Base-by-base conservation (phyloP, 176 grass and related monocot species). In the Carex cristatella region DNA sequence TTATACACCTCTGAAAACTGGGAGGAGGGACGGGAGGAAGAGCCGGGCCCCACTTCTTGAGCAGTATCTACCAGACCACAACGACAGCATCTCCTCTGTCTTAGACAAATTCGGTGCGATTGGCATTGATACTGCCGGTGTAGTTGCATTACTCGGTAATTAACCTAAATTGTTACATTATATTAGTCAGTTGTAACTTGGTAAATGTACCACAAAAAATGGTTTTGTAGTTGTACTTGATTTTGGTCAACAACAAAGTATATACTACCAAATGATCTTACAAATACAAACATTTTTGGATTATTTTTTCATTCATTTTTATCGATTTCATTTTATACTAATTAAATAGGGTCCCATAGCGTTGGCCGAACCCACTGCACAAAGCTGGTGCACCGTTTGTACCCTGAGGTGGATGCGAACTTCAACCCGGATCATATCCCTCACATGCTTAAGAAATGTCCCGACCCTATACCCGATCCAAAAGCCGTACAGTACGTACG, bases 21-120 rank as follows among this genome's bases (percentile, higher is more conserved):
- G 80, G 60, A 88, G 80, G 56, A 84, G 80, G 61, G 86, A 88
- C 60, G 80, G 80, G 4, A 88, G 86, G 80, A 88, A 66, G 69
- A 88, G 69, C 48, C 81, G 86, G 13, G 86, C 69, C 65, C 60
- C 81, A 58, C 53, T 88, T 12, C 58, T 88, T 23, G 86, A 84
- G 5, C 48, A 77, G 56, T 88, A 88, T 82, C 69, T 88, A 32
- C 80, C 86, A 48, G 86, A 88, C 57, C 86, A 88, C 86, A 88
- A 88, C 31, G 80, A 84, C 15, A 88, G 81, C 81, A 84, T 88
- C 86, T 88, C 81, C 16, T 68, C 80, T 31, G 86, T 88, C 69
- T 55, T 84, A 51, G 81, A 84, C 60, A 88, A 84, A 71, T 88
- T 88, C 44, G 33, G 62, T 31, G 86, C 81, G 23, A 65, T 88